Base-by-base conservation (phyloP, 2,329 filamentous ascomycete species). In the Scorias spongiosa region DNA sequence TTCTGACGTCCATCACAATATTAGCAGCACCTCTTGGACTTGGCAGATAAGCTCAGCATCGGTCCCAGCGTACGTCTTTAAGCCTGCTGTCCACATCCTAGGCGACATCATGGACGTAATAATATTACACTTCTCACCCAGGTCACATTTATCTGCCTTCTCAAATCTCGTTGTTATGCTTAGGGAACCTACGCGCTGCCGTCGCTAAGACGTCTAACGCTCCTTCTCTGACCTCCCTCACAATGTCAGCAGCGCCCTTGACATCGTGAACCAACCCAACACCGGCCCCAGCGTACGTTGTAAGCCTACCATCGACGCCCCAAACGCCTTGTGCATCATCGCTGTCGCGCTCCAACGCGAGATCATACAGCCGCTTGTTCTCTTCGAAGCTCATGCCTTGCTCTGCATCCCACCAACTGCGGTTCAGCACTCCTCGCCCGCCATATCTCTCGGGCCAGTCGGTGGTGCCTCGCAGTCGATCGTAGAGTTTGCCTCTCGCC, bases 271-370 rank as follows among this genome's bases (percentile, higher is more conserved):
- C 65, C 47, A 81, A 61, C 0, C 78, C 78, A 11, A 81, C 71
- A 0, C 69, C 76, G 15, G 72, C 72, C 3, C 78, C 77, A 11
- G 74, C 76, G 65, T 79, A 81, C 9, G 74, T 74, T 4, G 74
- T 76, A 63, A 80, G 63, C 46, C 76, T 66, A 3, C 68, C 74
- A 9, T 68, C 57, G 1, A 60, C 61, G 18, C 74, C 75, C 71
- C 73, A 71, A 41, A 72, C 65, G 12, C 32, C 9, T 15, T 12
- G 11, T 9, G 4, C 32, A 12, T 36, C 32, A 3, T 15, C 9
- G 57, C 76, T 70, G 2, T 70, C 72, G 44, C 60, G 64, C 52
- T 65, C 57, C 53, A 70, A 52, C 34, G 74, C 75, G 49, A 68
- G 60, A 29, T 66, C 56, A 57, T 70, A 69, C 46, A 66, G 46